Base-by-base conservation (phyloP, 179 eudicot genomes). In the Camellia oleifera region DNA sequence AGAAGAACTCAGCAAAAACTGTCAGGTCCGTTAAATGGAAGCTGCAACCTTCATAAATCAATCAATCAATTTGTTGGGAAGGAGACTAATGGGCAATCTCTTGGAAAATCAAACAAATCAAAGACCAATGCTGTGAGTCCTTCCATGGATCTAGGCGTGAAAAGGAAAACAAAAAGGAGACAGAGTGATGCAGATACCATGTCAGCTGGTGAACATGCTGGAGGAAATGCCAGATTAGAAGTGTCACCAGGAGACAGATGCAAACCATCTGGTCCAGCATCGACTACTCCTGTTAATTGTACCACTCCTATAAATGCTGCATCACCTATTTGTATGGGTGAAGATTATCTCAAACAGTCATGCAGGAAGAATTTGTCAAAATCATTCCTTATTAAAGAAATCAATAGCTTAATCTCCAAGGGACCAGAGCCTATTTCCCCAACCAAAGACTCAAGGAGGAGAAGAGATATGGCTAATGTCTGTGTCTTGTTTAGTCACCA, bases 401-500 rank as follows among this genome's bases (percentile, higher is more conserved):
- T 90, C 40, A 77, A 72, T 72, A 82, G 87, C 79, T 81, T 91
- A 80, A 77, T 77, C 70, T 82, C 85, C 40, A 69, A 57, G 79
- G 84, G 86, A 44, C 78, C 84, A 40, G 71, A 76, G 77, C 54
- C 69, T 65, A 74, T 63, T 77, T 86, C 83, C 76, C 74, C 87
- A 20, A 69, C 44, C 57, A 89, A 84, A 85, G 86, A 86, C 72
- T 85, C 85, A 42, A 90, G 97, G 84, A 90, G 83, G 83, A 90
- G 94, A 85, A 89, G 88, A 85, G 97, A 90, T 84, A 78, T 92
- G 75, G 77, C 87, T n/a, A 83, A 71, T 83, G 79, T 94, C 77
- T 83, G 88, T 80, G 96, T 91, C 52, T 81, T 94, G 83, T 94
- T 95, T 87, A 95, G 99, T 88, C 91, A 85, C 85, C 99, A 94